Base-by-base conservation (phyloP, 2,329 filamentous ascomycete species). In the Herpotrichia juniperi region DNA sequence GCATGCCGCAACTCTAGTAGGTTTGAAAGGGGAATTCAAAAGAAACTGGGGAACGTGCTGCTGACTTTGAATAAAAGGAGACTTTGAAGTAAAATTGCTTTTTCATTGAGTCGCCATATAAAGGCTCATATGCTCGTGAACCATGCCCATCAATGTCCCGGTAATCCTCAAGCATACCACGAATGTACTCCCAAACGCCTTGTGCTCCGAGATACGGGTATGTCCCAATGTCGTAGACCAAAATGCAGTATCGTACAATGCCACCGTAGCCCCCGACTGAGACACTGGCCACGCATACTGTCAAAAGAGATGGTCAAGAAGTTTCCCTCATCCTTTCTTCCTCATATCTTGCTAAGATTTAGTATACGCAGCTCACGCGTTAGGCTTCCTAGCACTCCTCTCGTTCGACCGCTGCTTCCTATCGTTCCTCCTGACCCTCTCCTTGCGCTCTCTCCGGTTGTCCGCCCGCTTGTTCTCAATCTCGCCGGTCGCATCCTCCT, bases 401-500 rank as follows among this genome's bases (percentile, higher is more conserved):
- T 93, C 91, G 66, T 82, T 78, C 32, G 72, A 67, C 47, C 74
- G 70, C 66, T 74, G 69, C 62, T 71, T 75, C 63, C 75, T 70
- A 63, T 77, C 74, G 45, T 78, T 75, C 58, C 76, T 66, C 63
- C 68, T 71, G 14, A 74, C 59, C 52, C 69, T 66, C 59, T 77
- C 75, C 55, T 74, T 83, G 72, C 85, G 83, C 61, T 85, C 84
- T 68, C 83, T 87, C 53, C 83, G 85, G 48, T 80, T 79, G 54
- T 85, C 78, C 55, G 79, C 84, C 58, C 83, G 84, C 51, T 63
- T 62, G 59, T 77, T 74, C 6, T 84, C 86, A 59, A 87, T 82
- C 74, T 88, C 84, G 57, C 76, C 78, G 32, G 78, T 81, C 76
- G 90, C 87, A 70, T 85, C 86, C 73, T 88, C 85, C 62, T 77